Base-by-base conservation (phyloP, 192 early-diverging fungal genomes). In the Powellomyces hirtus region DNA sequence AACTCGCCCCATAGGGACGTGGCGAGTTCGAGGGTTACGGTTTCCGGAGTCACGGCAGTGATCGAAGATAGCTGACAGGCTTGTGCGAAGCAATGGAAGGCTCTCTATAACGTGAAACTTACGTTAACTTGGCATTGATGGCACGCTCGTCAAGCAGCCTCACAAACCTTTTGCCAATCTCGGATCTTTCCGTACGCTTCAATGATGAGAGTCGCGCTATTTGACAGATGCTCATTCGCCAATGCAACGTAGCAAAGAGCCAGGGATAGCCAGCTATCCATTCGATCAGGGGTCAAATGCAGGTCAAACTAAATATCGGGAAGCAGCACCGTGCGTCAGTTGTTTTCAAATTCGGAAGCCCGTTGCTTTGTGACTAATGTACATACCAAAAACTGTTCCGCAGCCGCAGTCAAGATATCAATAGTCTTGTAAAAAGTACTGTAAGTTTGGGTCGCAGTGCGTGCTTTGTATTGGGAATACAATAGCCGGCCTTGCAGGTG, bases 21-120 rank as follows among this genome's bases (percentile, higher is more conserved):
- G 4, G 29, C 24, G 18, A 29, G 5, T 6, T 56, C 53, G 53
- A n/a, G 52, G 55, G 4, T 52, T 36, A 38, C 49, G 55, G 51
- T 64, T 38, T 67, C 46, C 26, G 60, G 45, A 27, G 36, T 38
- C 10, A 36, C 73, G 1, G 22, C 51, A 38, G 16, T 69, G 7
- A 13, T 73, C 20, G 44, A 66, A 38, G 5, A 37, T 18, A 66
- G 45, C 20, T 53, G 37, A 16, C 30, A 38, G 26, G 78, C 84
- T 65, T 85, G 78, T 8, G 81, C 74, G 66, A 85, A 90, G 55
- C 85, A 89, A 55, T 82, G 83, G 58, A 87, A 91, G 0, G 89
- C 76, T 68, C 75, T 73, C 86, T 88, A 57, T 38, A 33, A 34
- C 60, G 29, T 1, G 26, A 34, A 56, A 31, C 5, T 18, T 16